Conservation (phyloP, 371 early-diverging fungal genomes). For the Mucor mucedo region DNA sequence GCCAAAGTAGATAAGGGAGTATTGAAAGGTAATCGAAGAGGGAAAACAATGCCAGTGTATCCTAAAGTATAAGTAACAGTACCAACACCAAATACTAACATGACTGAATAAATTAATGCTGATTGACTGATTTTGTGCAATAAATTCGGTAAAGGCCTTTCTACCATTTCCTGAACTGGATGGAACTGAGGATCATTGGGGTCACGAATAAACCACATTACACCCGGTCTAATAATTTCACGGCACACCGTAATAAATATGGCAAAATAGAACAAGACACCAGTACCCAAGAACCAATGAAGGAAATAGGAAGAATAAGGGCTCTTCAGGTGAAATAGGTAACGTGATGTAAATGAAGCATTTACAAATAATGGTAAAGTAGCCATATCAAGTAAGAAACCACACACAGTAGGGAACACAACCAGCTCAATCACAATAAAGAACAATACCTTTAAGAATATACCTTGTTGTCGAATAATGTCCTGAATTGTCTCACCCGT, state of each 20-base stretch:
- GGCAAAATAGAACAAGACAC: slow-evolving; percentile 92
- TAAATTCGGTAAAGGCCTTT: slow-evolving; percentile 75
- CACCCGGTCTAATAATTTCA: slow-evolving; percentile 85
- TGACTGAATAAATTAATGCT: slow-evolving; percentile 76
- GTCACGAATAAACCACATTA: slow-evolving; percentile 96
- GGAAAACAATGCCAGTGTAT: slow-evolving; percentile 50
- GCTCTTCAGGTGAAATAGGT: slow-evolving; percentile 60
- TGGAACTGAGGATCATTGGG: slow-evolving; percentile 94
- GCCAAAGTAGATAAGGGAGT: slow-evolving; percentile 52
- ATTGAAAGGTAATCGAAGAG: slow-evolving; percentile 58
- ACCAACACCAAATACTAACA: slow-evolving; percentile 76
- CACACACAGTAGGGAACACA: slow-evolving; percentile 88
- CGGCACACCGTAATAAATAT: slow-evolving; percentile 82
- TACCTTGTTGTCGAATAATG: slow-evolving; percentile 63
- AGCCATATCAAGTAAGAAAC: slow-evolving; percentile 82
- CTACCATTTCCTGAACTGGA: slow-evolving; percentile 89
- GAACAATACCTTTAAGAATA: slow-evolving; percentile 71
- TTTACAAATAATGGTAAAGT: slow-evolving; percentile 78
- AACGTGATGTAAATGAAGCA: slow-evolving; percentile 63
- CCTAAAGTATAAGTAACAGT: slow-evolving; percentile 55
- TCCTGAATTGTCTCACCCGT: slow-evolving; percentile 49
- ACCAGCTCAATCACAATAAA: slow-evolving; percentile 88
- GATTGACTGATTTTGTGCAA: slow-evolving; percentile 81
- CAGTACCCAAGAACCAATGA: slow-evolving; percentile 93
- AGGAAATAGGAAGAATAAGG: slow-evolving; percentile 77